Percentiles rank a stretch among this genome's conserved stretches.
Evolutionary conservation across 768 basidiomycete species (phyloP).

Genomic region (Lactarius deliciosus): DNA sequence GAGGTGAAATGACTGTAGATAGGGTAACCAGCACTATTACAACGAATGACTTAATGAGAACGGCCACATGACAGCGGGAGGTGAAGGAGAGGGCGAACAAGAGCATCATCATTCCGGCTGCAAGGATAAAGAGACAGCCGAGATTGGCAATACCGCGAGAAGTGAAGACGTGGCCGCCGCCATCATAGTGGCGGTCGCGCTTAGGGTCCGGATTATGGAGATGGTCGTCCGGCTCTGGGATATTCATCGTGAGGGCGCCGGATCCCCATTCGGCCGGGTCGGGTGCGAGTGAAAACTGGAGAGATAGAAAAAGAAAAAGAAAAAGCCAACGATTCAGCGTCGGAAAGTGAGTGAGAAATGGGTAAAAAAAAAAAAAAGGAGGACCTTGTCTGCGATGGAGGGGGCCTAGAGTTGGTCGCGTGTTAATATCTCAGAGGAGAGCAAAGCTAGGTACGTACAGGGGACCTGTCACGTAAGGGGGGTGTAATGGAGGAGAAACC

Average conservation of each 20-base stretch:
- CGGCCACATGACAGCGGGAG: background rate
- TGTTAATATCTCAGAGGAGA: background rate
- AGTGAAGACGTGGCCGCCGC: constrained; percentile 59
- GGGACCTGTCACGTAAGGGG: background rate
- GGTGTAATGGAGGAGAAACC: background rate
- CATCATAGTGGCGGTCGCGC: constrained; percentile 53
- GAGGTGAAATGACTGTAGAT: constrained; percentile 47
- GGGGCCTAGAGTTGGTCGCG: constrained; percentile 2
- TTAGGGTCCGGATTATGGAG: constrained; percentile 64
- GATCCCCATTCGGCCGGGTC: constrained; percentile 53
- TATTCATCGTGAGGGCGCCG: constrained; percentile 42
- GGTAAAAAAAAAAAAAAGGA: too few relatives aligned
- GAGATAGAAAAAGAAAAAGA: background rate
- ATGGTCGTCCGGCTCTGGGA: constrained; percentile 59
- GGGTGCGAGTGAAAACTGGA: constrained; percentile 42
- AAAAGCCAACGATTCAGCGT: background rate
- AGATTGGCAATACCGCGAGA: constrained; percentile 63
- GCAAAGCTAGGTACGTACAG: constrained; percentile 8
- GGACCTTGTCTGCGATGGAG: constrained; percentile 26
- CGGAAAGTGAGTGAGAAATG: background rate
- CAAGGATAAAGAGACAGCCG: constrained; percentile 63
- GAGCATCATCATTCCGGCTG: constrained; percentile 45
- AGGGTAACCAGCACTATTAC: constrained; percentile 43
- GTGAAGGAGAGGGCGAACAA: constrained; percentile 47
- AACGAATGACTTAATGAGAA: background rate